phyloP scores from a whole-genome alignment of 306 rosid species.

The Cucumis sativus region DNA sequence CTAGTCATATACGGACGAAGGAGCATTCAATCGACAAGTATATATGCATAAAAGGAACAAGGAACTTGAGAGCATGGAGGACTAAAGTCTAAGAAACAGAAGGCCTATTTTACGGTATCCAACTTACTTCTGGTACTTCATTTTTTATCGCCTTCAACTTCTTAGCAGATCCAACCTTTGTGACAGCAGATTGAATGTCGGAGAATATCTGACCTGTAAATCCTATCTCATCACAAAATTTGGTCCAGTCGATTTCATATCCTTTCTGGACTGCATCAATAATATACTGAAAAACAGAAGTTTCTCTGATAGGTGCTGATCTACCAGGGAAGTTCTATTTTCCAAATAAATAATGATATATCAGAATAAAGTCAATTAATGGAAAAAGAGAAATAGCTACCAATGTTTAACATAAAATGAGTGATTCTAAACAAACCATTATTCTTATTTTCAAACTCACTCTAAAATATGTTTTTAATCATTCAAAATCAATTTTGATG shows the following conservation, averaged over 20 bases:
- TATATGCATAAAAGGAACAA: not conserved
- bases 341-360: constrained; percentile 2
- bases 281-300: constrained; percentile 56
- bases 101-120: constrained; percentile 5
- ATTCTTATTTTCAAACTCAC: no score
- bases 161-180: constrained; percentile 60
- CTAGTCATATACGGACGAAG: not conserved
- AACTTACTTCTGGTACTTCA: constrained; percentile 69
- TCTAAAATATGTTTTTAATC: no score
- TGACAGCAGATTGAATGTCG: constrained; percentile 47
- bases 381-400: not conserved
- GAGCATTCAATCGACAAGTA: not conserved
- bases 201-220: constrained; percentile 29
- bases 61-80: not conserved
- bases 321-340: constrained; percentile 54
- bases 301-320: constrained; percentile 73
- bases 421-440: no score
- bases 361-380: not conserved
- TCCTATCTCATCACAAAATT: constrained; percentile 44
- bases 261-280: constrained; percentile 73
- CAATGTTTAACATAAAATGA: not conserved
- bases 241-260: constrained; percentile 57
- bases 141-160: constrained; percentile 79
- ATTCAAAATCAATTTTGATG: no score
- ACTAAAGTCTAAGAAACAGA: not conserved